phyloP scores from a whole-genome alignment of 176 grass and related monocot species.

The Phoenix dactylifera region DNA sequence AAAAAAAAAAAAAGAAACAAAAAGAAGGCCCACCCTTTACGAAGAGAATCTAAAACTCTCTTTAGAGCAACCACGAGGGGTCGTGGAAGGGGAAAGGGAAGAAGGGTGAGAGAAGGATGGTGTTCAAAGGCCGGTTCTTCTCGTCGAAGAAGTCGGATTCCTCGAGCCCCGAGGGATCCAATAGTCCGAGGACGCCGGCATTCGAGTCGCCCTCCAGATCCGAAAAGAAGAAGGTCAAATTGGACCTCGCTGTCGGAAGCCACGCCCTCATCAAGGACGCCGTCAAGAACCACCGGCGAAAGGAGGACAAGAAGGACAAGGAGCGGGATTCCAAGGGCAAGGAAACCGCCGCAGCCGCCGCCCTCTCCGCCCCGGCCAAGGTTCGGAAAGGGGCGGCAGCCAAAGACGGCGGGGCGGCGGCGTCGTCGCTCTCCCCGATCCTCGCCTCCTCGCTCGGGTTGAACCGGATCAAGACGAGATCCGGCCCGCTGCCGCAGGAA shows the following conservation, averaged over 20 bases:
- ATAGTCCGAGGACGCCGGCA: constrained; percentile 13
- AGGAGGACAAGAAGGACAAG: constrained; percentile 8
- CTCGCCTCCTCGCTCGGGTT: constrained; percentile 93
- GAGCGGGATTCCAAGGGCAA: constrained; percentile 9
- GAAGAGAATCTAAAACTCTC: too few species aligned
- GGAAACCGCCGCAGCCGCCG: background rate
- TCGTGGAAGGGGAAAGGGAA: background rate
- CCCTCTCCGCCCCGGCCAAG: constrained; percentile 2
- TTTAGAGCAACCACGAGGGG: too few species aligned
- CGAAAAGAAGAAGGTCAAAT: too few species aligned
- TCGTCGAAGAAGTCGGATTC: constrained; percentile 62
- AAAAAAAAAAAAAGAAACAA: too few species aligned
- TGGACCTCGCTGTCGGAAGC: too few species aligned
- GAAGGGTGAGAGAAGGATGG: constrained; percentile 30
- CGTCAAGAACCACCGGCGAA: constrained; percentile 6
- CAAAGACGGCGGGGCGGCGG: constrained; percentile 23
- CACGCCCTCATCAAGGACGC: constrained; percentile 8
- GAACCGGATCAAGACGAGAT: constrained; percentile 99
- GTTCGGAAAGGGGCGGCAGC: constrained; percentile 24
- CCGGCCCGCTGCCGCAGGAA: constrained; percentile 92
- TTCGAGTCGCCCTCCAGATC: too few species aligned
- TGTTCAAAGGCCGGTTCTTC: constrained; percentile 99
- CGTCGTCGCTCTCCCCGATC: constrained; percentile 54
- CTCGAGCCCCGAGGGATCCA: constrained; percentile 88
- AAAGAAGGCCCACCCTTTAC: too few species aligned